Evolutionary conservation across 371 early-diverging fungal species (phyloP).

Genomic region (Syncephalastrum racemosum): DNA sequence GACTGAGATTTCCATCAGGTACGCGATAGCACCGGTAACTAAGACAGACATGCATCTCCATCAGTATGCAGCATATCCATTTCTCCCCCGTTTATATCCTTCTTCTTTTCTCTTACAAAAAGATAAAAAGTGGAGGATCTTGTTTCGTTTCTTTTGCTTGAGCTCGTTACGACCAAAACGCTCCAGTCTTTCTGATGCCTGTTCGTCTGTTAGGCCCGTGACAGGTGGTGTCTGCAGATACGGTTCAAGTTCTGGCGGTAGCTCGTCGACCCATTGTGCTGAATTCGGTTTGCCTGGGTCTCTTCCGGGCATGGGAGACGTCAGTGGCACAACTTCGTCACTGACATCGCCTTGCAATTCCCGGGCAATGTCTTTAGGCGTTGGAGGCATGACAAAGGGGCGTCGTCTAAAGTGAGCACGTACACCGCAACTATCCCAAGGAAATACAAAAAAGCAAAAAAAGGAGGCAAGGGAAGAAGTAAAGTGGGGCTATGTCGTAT

Average conservation of each 20-base stretch:
- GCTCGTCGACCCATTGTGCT: slow-evolving; percentile 50
- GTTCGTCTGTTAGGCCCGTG: slow-evolving; percentile 58
- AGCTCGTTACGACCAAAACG: slow-evolving; percentile 76
- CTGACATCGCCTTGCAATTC: background rate
- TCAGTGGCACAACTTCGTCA: slow-evolving; percentile 11
- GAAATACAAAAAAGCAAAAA: background rate
- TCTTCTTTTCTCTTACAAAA: slow-evolving; percentile 55
- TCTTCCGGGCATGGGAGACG: slow-evolving; percentile 1
- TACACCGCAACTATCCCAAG: too few relatives aligned
- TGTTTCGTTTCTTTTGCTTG: slow-evolving; percentile 80
- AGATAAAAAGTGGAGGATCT: slow-evolving; percentile 82
- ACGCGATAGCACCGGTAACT: slow-evolving; percentile 86
- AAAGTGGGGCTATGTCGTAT: too few relatives aligned
- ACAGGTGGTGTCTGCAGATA: slow-evolving; percentile 70
- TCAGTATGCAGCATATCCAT: background rate
- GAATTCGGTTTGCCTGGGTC: background rate
- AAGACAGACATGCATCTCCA: background rate
- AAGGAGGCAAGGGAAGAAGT: background rate
- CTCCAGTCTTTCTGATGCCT: slow-evolving; percentile 59
- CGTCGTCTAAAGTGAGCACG: too few relatives aligned
- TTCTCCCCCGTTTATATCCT: background rate
- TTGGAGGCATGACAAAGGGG: too few relatives aligned
- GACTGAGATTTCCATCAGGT: slow-evolving; percentile 80
- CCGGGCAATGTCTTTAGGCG: too few relatives aligned
- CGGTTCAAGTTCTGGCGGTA: slow-evolving; percentile 69